A percentile compares a stretch with the other conserved stretches of the same genome.
These are phyloP conservation scores for Pyronema domesticum DNA, from an alignment of 495 filamentous ascomycete species.

Conservation along the genomic window DNA sequence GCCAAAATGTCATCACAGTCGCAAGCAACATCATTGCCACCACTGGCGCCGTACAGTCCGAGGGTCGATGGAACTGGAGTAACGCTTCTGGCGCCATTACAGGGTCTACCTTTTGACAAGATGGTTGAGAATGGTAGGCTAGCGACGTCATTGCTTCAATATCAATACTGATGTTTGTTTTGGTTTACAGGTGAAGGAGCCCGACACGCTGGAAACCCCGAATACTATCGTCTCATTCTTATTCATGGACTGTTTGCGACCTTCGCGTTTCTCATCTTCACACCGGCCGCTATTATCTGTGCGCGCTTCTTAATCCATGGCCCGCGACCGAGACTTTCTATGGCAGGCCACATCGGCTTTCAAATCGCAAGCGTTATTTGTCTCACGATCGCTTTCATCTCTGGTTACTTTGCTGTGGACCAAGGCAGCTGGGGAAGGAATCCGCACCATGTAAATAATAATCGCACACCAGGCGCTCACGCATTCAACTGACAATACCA, in stretches of 20 bases:
- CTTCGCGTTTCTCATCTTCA: conserved; percentile 70
- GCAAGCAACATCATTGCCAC: neutral
- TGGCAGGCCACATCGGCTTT: conserved; percentile 69
- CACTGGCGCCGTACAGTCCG: neutral
- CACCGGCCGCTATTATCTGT: conserved; percentile 60
- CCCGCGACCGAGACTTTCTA: conserved; percentile 43
- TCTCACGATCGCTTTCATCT: conserved; percentile 51
- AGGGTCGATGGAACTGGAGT: neutral
- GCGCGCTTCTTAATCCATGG: conserved; percentile 51
- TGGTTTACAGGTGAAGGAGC: conserved; percentile 14
- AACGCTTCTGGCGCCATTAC: neutral
- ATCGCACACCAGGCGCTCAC: neutral
- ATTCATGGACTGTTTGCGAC: conserved; percentile 74
- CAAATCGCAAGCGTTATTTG: conserved; percentile 62
- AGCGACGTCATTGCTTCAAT: neutral
- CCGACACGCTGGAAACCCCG: conserved; percentile 25
- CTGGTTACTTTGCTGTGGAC: conserved; percentile 68
- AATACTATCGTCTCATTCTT: conserved; percentile 63
- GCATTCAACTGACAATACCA: neutral
- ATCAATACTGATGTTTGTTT: neutral
- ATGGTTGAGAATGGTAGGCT: conserved; percentile 23
- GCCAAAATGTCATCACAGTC: neutral
- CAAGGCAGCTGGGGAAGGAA: conserved; percentile 64
- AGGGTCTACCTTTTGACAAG: conserved; percentile 19
- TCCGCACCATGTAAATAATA: conserved; percentile 50